Evolutionary conservation across 257 asterid genomes (phyloP), one percentile per base, ranked within the genome.

Genomic region (Haberlea rhodopensis): DNA sequence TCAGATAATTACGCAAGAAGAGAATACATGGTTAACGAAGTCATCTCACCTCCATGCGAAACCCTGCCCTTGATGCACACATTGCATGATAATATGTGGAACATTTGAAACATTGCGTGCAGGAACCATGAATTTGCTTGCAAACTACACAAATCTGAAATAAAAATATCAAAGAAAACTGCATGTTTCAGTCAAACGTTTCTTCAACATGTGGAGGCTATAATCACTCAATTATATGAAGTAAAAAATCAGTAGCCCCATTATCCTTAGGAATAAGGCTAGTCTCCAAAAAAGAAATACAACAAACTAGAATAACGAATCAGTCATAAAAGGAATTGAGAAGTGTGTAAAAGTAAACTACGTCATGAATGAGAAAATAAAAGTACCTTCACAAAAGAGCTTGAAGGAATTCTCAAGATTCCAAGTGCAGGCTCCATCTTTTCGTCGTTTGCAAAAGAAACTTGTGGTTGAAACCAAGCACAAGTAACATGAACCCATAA

Each of bases 381-480:
- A 48, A 34, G 56, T 76, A 87, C 99, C 99, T 94, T 94, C 22
- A 90, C 91, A 72, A 90, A 94, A 60, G 91, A 81, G 76, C 85
- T 87, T 60, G 97, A 85, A 67, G 97, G 97, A 62, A 94, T 94
- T 76, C 87, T 87, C 74, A 94, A 70, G 73, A 94, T 90, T 60
- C 99, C 99, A 63, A 82, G 75, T 56, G 99, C 99, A 75, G 99
- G 99, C 71, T 94, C 99, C 99, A 94, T 94, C 78, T 76, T 84
- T 75, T 94, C 97, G 60, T 90, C 95, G 27, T 86, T 89, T 62
- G 91, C 95, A 78, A 94, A 94, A 62, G 91, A 84, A 75, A 94
- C 99, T 84, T 94, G 84, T n/a, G 99, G 99, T 79, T 84, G 97
- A 79, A 90, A 94, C 99, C 99, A 94, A 76, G 99, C 99, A 78